phyloP scores from a whole-genome alignment of 108 stramenopile species.

The Skeletonema tropicum region DNA sequence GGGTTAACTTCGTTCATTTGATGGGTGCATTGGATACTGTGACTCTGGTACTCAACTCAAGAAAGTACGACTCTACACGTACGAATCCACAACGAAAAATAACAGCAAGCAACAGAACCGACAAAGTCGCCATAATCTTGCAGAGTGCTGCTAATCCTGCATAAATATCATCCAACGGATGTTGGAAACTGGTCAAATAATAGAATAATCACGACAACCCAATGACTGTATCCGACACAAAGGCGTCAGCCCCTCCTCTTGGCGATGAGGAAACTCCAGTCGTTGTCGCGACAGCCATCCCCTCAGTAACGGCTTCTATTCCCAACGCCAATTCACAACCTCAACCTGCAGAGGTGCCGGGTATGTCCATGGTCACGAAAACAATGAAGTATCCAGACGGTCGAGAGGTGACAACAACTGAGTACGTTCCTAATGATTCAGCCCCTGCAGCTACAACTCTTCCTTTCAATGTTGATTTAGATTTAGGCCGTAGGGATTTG shows the following conservation, averaged over 20 bases:
- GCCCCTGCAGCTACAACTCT: constrained; percentile 10
- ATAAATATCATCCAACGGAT: too few relatives aligned
- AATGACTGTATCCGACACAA: background rate
- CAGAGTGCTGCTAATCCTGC: too few relatives aligned
- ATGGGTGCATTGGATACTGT: too few relatives aligned
- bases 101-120: too few relatives aligned
- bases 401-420: constrained; percentile 45
- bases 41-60: too few relatives aligned
- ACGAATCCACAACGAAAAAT: too few relatives aligned
- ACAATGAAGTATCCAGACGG: constrained; percentile 45
- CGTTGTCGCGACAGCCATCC: constrained; percentile 7
- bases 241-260: constrained; percentile 34
- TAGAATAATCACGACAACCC: too few relatives aligned
- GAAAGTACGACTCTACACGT: too few relatives aligned
- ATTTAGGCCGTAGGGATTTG: constrained; percentile 27
- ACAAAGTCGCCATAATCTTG: too few relatives aligned
- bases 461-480: background rate
- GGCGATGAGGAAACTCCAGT: constrained; percentile 18
- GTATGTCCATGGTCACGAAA: constrained; percentile 20
- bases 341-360: background rate
- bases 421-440: constrained; percentile 16
- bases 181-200: too few relatives aligned
- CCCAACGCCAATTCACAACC: background rate
- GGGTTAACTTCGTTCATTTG: too few relatives aligned
- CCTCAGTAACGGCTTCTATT: background rate